These are phyloP conservation scores for Erodium maritimum DNA, from an alignment of 345 rosid species.

Conservation along the genomic window DNA sequence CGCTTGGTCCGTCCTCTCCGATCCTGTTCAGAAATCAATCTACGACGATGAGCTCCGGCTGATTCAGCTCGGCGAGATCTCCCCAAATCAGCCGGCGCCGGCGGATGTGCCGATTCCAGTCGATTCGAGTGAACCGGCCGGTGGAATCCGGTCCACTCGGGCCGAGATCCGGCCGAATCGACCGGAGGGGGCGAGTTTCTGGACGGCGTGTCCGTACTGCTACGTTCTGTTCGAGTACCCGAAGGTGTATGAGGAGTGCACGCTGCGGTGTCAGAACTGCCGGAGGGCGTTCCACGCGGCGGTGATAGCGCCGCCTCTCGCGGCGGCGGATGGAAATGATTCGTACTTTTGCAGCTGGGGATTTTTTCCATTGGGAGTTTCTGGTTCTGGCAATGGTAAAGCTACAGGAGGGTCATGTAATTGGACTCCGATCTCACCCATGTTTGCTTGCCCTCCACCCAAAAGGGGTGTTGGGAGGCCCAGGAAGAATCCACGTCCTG, in stretches of 20 bases:
- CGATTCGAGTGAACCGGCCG: too few relatives aligned
- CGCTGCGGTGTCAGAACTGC: constrained; percentile 66
- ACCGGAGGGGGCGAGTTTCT: constrained; percentile 40
- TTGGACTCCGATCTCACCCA: constrained; percentile 76
- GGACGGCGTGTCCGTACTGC: constrained; percentile 96
- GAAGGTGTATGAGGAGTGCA: constrained; percentile 59
- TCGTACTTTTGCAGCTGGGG: constrained; percentile 67
- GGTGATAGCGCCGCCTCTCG: constrained; percentile 52
- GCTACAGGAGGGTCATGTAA: constrained; percentile 14
- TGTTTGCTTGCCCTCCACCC: constrained; percentile 37
- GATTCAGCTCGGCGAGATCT: too few relatives aligned
- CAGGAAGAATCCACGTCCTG: constrained; percentile 1
- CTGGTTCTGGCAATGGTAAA: constrained; percentile 25
- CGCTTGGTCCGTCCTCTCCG: not conserved
- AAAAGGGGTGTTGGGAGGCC: not conserved
- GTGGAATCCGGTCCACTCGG: too few relatives aligned
- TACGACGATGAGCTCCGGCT: too few relatives aligned
- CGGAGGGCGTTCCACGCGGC: constrained; percentile 75
- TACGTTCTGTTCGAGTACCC: constrained; percentile 67
- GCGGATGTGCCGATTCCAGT: constrained; percentile 14
- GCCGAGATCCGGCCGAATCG: not conserved
- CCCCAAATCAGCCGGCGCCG: too few relatives aligned
- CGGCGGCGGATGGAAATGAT: constrained; percentile 32
- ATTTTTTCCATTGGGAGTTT: constrained; percentile 61
- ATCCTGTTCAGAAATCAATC: too few relatives aligned